A percentile compares a stretch with the other conserved stretches of the same genome.
Conservation (phyloP, 768 basidiomycete species). For the Termitomyces eurrhizus region DNA sequence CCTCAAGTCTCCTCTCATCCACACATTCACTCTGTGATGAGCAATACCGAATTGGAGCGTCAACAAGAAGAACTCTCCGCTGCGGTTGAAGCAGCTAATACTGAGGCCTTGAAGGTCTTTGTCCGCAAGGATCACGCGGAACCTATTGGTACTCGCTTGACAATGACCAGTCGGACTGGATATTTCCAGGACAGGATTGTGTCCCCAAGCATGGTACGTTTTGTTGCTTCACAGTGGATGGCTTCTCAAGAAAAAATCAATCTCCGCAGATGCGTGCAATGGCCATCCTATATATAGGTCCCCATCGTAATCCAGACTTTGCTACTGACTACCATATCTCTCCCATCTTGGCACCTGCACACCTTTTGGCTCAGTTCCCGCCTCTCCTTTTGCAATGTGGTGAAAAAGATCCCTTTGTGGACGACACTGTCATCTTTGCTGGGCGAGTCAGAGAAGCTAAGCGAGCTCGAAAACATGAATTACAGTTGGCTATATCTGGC, state of each 20-base stretch:
- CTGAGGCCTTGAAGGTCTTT: slow-evolving; percentile 35
- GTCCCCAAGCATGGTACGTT: slow-evolving; percentile 90
- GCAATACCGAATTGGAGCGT: slow-evolving; percentile 39
- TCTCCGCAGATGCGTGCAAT: slow-evolving; percentile 94
- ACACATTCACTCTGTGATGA: slow-evolving; percentile 23
- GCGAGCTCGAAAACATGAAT: slow-evolving; percentile 70
- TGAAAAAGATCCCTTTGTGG: slow-evolving; percentile 92
- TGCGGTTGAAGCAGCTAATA: slow-evolving; percentile 48
- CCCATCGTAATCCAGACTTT: slow-evolving; percentile 91
- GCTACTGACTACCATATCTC: slow-evolving; percentile 94
- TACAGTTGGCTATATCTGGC: slow-evolving; percentile 58
- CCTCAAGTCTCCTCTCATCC: slow-evolving; percentile 17
- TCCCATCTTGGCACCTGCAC: slow-evolving; percentile 83
- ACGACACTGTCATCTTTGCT: slow-evolving; percentile 96
- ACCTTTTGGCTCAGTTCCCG: slow-evolving; percentile 89
- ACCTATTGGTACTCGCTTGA: slow-evolving; percentile 81
- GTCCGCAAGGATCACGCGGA: slow-evolving; percentile 31
- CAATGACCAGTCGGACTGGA: slow-evolving; percentile 93
- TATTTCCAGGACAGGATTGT: slow-evolving; percentile 94
- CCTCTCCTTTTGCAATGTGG: slow-evolving; percentile 93
- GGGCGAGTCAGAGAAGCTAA: slow-evolving; percentile 96
- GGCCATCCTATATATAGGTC: slow-evolving; percentile 96
- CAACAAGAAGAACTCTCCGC: slow-evolving; percentile 49
- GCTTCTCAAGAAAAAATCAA: slow-evolving; percentile 6
- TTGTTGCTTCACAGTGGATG: neutral